A percentile compares a stretch with the other conserved stretches of the same genome.
Conservation (phyloP, 2,329 filamentous ascomycete genomes). For the Calonectria leucothoes region DNA sequence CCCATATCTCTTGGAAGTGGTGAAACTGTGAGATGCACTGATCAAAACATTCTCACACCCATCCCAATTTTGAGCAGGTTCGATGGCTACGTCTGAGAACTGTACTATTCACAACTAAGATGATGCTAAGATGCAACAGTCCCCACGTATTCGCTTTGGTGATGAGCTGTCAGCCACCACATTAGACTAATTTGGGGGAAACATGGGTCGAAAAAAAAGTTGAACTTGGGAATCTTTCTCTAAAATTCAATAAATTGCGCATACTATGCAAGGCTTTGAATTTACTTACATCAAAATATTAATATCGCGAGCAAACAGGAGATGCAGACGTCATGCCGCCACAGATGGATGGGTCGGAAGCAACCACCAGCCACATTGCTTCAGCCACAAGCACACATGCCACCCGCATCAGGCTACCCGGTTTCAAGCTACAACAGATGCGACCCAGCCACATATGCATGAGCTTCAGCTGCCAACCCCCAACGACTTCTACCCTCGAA, state of each 20-base stretch:
- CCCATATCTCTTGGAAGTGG: neutral
- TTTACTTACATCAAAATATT: too few species aligned
- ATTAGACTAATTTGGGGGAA: neutral
- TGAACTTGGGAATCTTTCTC: neutral
- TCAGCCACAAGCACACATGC: constrained; percentile 9
- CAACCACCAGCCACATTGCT: neutral
- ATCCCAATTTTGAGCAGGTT: neutral
- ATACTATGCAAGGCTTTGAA: neutral
- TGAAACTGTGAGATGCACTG: neutral
- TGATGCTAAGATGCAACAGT: neutral
- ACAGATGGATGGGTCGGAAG: neutral
- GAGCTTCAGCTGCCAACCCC: constrained; percentile 9
- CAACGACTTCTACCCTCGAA: constrained; percentile 4
- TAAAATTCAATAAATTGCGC: too few species aligned
- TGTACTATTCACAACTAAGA: neutral
- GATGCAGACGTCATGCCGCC: neutral
- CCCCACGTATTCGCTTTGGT: neutral
- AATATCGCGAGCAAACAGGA: too few species aligned
- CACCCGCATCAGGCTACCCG: constrained; percentile 8
- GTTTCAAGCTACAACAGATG: neutral
- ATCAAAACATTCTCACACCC: too few species aligned
- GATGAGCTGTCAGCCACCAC: neutral
- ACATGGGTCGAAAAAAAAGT: neutral
- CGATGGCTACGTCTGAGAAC: neutral
- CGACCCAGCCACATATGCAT: constrained; percentile 23